Evolutionary conservation across 352 stramenopile species (phyloP), one percentile per base, ranked within the genome.

Genomic region (Pythium phragmitis): DNA sequence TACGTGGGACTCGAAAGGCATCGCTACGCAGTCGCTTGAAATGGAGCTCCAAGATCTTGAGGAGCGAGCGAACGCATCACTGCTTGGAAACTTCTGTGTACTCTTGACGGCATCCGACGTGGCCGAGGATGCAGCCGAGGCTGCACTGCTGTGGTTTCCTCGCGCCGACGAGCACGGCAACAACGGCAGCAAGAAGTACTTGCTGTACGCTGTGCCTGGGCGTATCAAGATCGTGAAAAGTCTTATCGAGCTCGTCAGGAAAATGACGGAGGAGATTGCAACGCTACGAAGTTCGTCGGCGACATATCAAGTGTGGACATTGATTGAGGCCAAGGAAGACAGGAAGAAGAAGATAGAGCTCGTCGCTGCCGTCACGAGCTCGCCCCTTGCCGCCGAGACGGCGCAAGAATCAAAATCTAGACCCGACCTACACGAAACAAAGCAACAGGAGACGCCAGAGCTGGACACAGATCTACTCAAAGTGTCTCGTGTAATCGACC

Each of bases 221-320:
- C 71, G 79, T 16, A 73, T 91, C 19, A 92, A 92, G 56, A 69
- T 91, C 37, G 73, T 89, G 8, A 87, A 82, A 54, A 83, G 21
- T n/a, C 23, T 82, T 3, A 23, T 46, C 1, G 79, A 85, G 33
- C 49, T 92, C 21, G 39, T 82, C 9, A 78, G 71, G 55, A 89
- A 79, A 19, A 55, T 90, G 61, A 54, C 68, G n/a, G 76, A 88
- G 1, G 79, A 92, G 34, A 54, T 87, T 3, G 60, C 69, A 19
- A 36, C 59, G 5, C 47, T 82, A 16, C 51, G 48, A 26, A 57
- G 55, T 2, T 36, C 17, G 8, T 68, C 55, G n/a, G 68, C 73
- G 6, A 57, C n/a, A 34, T 89, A 84, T 50, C 75, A 55, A 1
- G 63, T 82, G 11, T 82, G 78, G 75, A 75, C 70, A 21, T 61